Base-by-base conservation (phyloP, 257 asterid species). In the Solanum medicagineum region DNA sequence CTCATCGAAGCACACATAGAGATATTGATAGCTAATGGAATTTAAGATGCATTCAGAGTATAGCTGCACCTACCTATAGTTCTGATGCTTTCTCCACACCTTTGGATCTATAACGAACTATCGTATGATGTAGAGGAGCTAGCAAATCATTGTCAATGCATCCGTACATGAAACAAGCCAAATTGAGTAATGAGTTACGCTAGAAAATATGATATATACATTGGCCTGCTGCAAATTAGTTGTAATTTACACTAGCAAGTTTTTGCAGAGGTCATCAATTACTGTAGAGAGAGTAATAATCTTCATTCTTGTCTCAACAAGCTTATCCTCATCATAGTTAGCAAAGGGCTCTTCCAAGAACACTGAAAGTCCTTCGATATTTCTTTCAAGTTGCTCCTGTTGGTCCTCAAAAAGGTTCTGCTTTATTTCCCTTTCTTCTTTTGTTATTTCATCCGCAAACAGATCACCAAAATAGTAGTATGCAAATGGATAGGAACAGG, bases 321-420 rank as follows among this genome's bases (percentile, higher is more conserved):
- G 56, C 29, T 84, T n/a, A 1, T 86, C 85, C 22, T 80, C 84
- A 8, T 81, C 1, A 66, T 79, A 90, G 4, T 42, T 19, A 13
- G 80, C 86, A 90, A 93, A 88, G 2, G 86, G 90, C 89, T 89
- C 89, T 55, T 86, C 93, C 56, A 91, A 75, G 84, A 40, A 45
- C 93, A 84, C 87, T 19, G 94, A 92, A 47, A 93, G 91, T 36
- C 87, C 85, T 82, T 91, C 97, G 32, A 90, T 40, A 85, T 90
- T 90, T 7, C 83, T 83, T 87, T 92, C 94, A 10, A 93, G 93
- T 83, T 91, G 94, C 79, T 92, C 93, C 74, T 93, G 95, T 75
- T 89, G 94, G 84, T 90, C 88, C 92, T 92, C 94, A 4, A 93
- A 93, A 75, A 93, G 92, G 85, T 88, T 86, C 88, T 92, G 94